Percentiles rank a stretch among this genome's conserved stretches.
These are phyloP conservation scores for Chamaenerion angustifolium DNA, from an alignment of 345 rosid genomes.

Conservation along the genomic window DNA sequence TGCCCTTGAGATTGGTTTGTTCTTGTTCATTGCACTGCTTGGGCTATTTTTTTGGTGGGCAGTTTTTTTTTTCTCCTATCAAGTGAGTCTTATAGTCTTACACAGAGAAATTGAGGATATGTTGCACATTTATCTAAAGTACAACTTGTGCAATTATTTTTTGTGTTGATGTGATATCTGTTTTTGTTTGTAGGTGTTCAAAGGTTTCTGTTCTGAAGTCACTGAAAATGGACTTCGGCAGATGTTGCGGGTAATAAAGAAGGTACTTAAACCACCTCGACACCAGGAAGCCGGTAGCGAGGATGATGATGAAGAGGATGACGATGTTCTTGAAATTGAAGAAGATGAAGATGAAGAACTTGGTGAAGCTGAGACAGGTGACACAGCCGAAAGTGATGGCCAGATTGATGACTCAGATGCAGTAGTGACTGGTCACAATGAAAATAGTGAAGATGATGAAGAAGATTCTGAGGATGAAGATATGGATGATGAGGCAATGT, in stretches of 20 bases:
- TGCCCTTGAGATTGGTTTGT: neutral
- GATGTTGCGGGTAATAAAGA: slow-evolving; percentile 81
- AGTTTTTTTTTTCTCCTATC: neutral
- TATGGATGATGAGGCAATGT: slow-evolving; percentile 98
- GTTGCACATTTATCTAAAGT: neutral
- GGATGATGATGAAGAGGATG: slow-evolving; percentile 45
- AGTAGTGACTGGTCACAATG: slow-evolving; percentile 31
- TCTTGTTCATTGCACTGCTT: neutral
- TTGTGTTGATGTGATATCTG: neutral
- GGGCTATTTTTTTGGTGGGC: neutral
- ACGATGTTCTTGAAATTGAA: slow-evolving; percentile 69
- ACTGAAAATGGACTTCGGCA: slow-evolving; percentile 65
- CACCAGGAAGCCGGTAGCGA: slow-evolving; percentile 48
- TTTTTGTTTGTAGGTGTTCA: slow-evolving; percentile 55
- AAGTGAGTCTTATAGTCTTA: no score
- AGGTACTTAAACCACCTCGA: slow-evolving; percentile 81
- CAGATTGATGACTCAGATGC: slow-evolving; percentile 74
- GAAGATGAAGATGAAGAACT: slow-evolving; percentile 85
- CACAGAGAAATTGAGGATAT: neutral
- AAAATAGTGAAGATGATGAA: slow-evolving; percentile 31
- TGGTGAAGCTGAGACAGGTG: slow-evolving; percentile 52
- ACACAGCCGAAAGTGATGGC: slow-evolving; percentile 62
- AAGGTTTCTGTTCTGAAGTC: slow-evolving; percentile 58
- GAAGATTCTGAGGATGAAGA: slow-evolving; percentile 69
- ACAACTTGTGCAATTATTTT: neutral